phyloP scores from a whole-genome alignment of 2,329 filamentous ascomycete genomes.

The Ophiosphaerella narmari region DNA sequence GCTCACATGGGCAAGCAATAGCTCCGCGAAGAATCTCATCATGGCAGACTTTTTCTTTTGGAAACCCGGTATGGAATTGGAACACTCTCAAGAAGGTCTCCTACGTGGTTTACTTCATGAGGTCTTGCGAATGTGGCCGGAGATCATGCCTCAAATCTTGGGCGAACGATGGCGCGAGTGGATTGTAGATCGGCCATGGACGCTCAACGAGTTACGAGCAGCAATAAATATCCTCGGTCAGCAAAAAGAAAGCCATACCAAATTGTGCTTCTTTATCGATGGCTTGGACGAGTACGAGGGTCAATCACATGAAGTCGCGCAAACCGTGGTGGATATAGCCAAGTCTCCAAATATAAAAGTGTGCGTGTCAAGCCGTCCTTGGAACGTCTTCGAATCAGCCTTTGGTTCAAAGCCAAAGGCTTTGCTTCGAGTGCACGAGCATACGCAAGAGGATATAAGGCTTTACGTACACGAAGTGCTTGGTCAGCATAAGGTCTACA shows the following conservation, averaged over 20 bases:
- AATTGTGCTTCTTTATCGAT: slow-evolving; percentile 13
- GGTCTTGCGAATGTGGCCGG: neutral
- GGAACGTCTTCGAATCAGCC: slow-evolving; percentile 7
- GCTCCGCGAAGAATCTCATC: neutral
- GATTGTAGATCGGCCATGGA: neutral
- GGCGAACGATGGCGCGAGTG: neutral
- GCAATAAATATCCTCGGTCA: neutral
- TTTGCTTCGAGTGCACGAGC: slow-evolving; percentile 4
- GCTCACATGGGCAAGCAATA: neutral
- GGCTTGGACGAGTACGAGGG: neutral
- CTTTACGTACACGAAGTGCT: slow-evolving; percentile 14
- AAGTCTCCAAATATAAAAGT: slow-evolving; percentile 2
- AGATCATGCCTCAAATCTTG: neutral
- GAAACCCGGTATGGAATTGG: neutral
- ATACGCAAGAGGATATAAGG: slow-evolving; percentile 11
- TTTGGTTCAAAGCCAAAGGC: neutral
- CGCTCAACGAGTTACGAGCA: neutral
- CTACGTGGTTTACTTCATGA: slow-evolving; percentile 1
- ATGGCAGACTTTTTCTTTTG: slow-evolving; percentile 5
- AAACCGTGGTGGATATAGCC: slow-evolving; percentile 21
- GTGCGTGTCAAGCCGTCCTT: slow-evolving; percentile 13
- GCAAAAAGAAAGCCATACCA: neutral
- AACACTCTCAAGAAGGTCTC: slow-evolving; percentile 4
- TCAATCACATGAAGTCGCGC: slow-evolving; percentile 8
- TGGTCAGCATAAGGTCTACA: slow-evolving; percentile 8